Evolutionary conservation across 805 yeast species (phyloP).

Genomic region (Myxozyma udenii): DNA sequence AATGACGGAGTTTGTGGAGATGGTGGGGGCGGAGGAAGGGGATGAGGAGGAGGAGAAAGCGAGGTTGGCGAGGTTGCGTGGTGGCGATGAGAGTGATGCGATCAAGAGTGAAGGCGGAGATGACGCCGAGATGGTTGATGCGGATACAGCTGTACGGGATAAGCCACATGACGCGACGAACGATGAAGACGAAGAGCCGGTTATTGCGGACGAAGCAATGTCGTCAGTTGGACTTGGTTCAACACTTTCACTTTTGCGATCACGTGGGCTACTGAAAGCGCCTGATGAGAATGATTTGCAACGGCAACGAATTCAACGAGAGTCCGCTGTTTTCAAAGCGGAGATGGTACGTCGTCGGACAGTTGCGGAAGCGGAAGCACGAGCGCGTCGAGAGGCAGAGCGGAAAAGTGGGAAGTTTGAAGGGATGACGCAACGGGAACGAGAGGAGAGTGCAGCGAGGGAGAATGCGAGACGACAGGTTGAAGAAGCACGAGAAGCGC

Average conservation of each 20-base stretch:
- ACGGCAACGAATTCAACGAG: slow-evolving; percentile 26
- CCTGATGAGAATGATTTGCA: slow-evolving; percentile 31
- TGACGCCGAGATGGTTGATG: slow-evolving; percentile 12
- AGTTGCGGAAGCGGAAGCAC: slow-evolving; percentile 26
- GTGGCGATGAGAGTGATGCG: background rate
- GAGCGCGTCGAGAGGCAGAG: slow-evolving; percentile 30
- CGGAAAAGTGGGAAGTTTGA: slow-evolving; percentile 31
- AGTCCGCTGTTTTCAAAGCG: slow-evolving; percentile 30
- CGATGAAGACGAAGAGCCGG: slow-evolving; percentile 17
- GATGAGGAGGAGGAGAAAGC: slow-evolving; percentile 18
- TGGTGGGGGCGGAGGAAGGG: slow-evolving; percentile 21
- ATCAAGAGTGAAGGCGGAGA: slow-evolving; percentile 5
- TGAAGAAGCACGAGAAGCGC: slow-evolving; percentile 37
- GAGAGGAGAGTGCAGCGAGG: slow-evolving; percentile 36
- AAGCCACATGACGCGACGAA: slow-evolving; percentile 11
- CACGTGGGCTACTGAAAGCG: slow-evolving; percentile 34
- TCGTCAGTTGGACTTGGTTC: slow-evolving; percentile 41
- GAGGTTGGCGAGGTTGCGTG: slow-evolving; percentile 6
- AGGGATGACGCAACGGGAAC: slow-evolving; percentile 36
- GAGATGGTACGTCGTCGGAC: slow-evolving; percentile 31
- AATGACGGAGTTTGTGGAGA: slow-evolving; percentile 40
- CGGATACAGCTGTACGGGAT: slow-evolving; percentile 1
- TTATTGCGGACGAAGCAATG: slow-evolving; percentile 30
- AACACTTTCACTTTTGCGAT: slow-evolving; percentile 39
- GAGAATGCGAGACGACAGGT: slow-evolving; percentile 33